Evolutionary conservation across 2,329 filamentous ascomycete species (phyloP).

Genomic region (Diaporthe australafricana): DNA sequence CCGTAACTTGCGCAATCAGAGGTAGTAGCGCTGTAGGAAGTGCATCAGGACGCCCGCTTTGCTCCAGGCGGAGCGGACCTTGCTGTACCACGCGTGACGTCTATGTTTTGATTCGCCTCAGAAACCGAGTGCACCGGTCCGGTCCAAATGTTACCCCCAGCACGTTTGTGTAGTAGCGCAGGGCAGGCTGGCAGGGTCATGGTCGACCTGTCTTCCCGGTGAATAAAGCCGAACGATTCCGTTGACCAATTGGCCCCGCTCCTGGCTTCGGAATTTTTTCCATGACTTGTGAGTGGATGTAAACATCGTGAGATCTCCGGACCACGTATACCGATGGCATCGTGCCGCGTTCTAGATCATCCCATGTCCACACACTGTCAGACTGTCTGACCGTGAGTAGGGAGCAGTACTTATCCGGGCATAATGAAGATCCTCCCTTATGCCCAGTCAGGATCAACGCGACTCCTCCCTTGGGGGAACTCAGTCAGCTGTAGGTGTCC

Average conservation of each 20-base stretch:
- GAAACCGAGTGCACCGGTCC: no score
- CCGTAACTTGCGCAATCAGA: neutral
- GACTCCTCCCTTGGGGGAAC: no score
- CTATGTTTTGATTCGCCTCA: no score
- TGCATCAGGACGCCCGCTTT: neutral
- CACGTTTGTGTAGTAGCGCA: neutral
- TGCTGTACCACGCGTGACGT: neutral
- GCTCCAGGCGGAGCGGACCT: neutral
- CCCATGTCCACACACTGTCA: neutral
- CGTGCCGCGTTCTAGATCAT: neutral
- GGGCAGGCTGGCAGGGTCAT: conserved; percentile 7
- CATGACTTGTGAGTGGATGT: neutral
- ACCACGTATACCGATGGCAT: neutral
- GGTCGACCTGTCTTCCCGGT: neutral
- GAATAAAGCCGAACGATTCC: neutral
- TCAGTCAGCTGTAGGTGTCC: no score
- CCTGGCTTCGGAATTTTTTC: neutral
- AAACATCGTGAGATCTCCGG: neutral
- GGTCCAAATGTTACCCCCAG: neutral
- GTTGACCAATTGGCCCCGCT: neutral
- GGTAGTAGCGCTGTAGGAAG: neutral
- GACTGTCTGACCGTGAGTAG: no score
- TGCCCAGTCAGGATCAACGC: no score
- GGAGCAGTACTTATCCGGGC: no score
- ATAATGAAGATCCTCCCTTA: neutral